phyloP scores from a whole-genome alignment of 805 yeast genomes.

The Ogataea thermomethanolica region DNA sequence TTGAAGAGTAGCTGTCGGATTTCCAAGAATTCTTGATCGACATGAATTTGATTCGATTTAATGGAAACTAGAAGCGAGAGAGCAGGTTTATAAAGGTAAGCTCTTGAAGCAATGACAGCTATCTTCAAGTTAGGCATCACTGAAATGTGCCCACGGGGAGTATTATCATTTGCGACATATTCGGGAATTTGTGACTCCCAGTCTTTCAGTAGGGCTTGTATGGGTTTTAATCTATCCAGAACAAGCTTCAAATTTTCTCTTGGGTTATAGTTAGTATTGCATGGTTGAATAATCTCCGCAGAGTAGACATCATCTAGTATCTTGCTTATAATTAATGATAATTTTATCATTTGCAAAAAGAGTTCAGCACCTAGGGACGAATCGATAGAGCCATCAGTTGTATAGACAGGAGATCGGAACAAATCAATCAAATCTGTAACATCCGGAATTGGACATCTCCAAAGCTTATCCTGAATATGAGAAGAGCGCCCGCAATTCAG shows the following conservation, averaged over 20 bases:
- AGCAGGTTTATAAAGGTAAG: constrained; percentile 15
- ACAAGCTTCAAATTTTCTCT: constrained; percentile 6
- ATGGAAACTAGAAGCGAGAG: constrained; percentile 8
- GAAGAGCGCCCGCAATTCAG: constrained; percentile 43
- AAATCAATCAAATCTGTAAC: constrained; percentile 43
- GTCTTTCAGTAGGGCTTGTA: constrained; percentile 11
- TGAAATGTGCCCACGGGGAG: constrained; percentile 17
- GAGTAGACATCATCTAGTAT: constrained; percentile 11
- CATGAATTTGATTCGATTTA: constrained; percentile 1
- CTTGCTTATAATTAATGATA: constrained; percentile 13
- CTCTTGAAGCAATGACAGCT: constrained; percentile 10
- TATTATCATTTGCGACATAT: constrained; percentile 10
- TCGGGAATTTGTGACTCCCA: constrained; percentile 15
- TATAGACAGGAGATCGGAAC: constrained; percentile 37
- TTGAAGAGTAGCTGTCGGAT: constrained; percentile 10
- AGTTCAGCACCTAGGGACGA: constrained; percentile 11
- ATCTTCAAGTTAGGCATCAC: constrained; percentile 16
- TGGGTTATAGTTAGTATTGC: not conserved
- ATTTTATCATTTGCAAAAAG: constrained; percentile 15
- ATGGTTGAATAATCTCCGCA: not conserved
- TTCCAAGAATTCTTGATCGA: constrained; percentile 11
- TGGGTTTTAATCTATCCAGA: constrained; percentile 12
- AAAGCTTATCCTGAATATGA: constrained; percentile 40
- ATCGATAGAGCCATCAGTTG: constrained; percentile 15
- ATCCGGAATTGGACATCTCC: constrained; percentile 38